Percentiles rank a stretch among this genome's conserved stretches.
Conservation (phyloP, 306 rosid genomes). For the Senna siamea region DNA sequence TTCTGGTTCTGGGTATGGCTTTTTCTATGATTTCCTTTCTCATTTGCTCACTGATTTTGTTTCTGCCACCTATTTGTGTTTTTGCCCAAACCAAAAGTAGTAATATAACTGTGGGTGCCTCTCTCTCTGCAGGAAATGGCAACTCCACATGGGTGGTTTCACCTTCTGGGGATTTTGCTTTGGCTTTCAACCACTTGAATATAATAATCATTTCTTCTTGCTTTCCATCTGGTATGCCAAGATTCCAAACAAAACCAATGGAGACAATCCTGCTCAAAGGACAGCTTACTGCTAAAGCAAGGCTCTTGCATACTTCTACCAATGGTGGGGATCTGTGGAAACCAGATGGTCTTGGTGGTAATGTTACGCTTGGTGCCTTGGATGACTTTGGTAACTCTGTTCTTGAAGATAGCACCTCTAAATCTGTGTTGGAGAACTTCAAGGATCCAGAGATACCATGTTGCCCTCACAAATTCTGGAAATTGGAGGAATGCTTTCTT, state of each 20-base stretch:
- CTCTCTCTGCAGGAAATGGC: slow-evolving; percentile 37
- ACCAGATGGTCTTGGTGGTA: neutral
- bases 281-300: slow-evolving; percentile 36
- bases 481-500: slow-evolving; percentile 39
- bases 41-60: neutral
- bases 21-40: neutral
- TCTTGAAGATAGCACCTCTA: slow-evolving; percentile 28
- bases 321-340: slow-evolving; percentile 37
- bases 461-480: slow-evolving; percentile 53
- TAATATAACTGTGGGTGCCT: slow-evolving; percentile 36
- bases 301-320: slow-evolving; percentile 48
- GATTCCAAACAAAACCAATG: slow-evolving; percentile 37
- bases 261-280: slow-evolving; percentile 39
- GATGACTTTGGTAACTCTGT: slow-evolving; percentile 55
- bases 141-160: slow-evolving; percentile 55
- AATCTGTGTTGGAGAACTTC: slow-evolving; percentile 56
- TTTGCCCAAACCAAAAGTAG: slow-evolving; percentile 43
- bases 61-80: slow-evolving; percentile 25
- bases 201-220: slow-evolving; percentile 34
- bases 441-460: slow-evolving; percentile 44
- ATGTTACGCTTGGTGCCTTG: slow-evolving; percentile 34
- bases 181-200: slow-evolving; percentile 46
- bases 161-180: slow-evolving; percentile 67
- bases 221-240: slow-evolving; percentile 63
- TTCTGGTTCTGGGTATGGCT: slow-evolving; percentile 17